Evolutionary conservation across 768 basidiomycete genomes (phyloP).

Genomic region (Auriculariales sp.): DNA sequence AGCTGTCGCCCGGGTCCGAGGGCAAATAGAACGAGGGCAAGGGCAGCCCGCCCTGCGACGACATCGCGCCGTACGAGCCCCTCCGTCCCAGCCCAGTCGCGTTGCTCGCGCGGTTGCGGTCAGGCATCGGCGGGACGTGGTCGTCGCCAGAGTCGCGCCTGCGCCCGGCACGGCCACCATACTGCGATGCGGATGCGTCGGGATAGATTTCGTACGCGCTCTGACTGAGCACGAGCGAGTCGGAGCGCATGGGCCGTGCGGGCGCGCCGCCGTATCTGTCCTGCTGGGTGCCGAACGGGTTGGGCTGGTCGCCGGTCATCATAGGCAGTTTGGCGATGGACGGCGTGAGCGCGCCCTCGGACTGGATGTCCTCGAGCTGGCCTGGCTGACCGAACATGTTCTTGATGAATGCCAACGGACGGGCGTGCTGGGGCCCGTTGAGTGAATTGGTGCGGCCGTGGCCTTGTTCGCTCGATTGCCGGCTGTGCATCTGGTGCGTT

Average conservation of each 20-base stretch:
- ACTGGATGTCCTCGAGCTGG: not conserved
- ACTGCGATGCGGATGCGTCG: not conserved
- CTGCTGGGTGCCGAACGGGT: too few species aligned
- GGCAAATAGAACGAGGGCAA: not conserved
- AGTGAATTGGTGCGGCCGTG: not conserved
- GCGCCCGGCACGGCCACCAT: not conserved
- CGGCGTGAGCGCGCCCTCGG: not conserved
- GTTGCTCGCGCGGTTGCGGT: not conserved
- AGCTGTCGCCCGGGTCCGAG: not conserved
- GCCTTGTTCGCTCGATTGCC: not conserved
- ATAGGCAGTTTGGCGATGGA: not conserved
- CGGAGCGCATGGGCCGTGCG: not conserved
- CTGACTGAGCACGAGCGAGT: not conserved
- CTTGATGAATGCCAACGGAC: not conserved
- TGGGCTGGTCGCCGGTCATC: not conserved
- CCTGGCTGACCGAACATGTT: not conserved
- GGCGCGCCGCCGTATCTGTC: too few species aligned
- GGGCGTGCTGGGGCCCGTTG: not conserved
- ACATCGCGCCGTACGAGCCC: not conserved
- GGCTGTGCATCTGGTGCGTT: not conserved
- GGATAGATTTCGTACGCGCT: constrained; percentile 1
- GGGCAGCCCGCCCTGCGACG: not conserved
- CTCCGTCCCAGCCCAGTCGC: too few species aligned
- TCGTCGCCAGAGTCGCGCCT: not conserved
- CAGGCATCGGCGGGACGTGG: not conserved